Conservation (phyloP, 441 rosid species). For the Brassica balearica region DNA sequence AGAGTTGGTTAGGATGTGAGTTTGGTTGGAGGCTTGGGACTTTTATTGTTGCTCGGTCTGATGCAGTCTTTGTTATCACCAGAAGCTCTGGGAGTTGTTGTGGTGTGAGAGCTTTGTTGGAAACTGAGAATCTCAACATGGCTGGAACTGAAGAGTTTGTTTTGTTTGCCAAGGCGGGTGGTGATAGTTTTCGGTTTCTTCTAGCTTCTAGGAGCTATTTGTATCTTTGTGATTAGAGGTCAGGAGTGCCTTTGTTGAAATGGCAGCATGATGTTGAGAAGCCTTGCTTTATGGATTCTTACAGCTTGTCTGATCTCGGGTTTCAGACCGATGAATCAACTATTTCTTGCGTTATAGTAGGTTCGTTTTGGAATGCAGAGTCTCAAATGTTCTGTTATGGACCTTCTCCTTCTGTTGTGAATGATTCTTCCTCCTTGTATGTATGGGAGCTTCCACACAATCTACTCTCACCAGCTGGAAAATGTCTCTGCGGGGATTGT, state of each 20-base stretch:
- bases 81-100: constrained; percentile 53
- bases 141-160: constrained; percentile 56
- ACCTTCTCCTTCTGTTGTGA: constrained; percentile 53
- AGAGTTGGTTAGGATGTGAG: constrained; percentile 75
- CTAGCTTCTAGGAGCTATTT: constrained; percentile 61
- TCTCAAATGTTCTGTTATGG: constrained; percentile 81
- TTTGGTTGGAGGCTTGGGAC: constrained; percentile 77
- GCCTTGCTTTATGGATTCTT: constrained; percentile 63
- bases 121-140: constrained; percentile 55
- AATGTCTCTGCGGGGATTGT: constrained; percentile 75
- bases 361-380: constrained; percentile 78
- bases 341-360: constrained; percentile 68
- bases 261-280: constrained; percentile 77
- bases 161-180: constrained; percentile 54
- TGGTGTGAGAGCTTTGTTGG: constrained; percentile 55
- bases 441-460: constrained; percentile 82
- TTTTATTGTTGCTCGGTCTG: constrained; percentile 62
- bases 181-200: constrained; percentile 58
- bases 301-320: constrained; percentile 69
- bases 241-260: constrained; percentile 64
- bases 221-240: constrained; percentile 70
- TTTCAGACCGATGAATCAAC: constrained; percentile 48
- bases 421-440: constrained; percentile 48
- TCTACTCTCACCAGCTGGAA: constrained; percentile 54
- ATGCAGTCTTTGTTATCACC: constrained; percentile 69